Percentiles rank a stretch among this genome's conserved stretches.
These are phyloP conservation scores for Neckera pumila DNA, from an alignment of 225 moss, liverwort and hornwort genomes.

Conservation along the genomic window DNA sequence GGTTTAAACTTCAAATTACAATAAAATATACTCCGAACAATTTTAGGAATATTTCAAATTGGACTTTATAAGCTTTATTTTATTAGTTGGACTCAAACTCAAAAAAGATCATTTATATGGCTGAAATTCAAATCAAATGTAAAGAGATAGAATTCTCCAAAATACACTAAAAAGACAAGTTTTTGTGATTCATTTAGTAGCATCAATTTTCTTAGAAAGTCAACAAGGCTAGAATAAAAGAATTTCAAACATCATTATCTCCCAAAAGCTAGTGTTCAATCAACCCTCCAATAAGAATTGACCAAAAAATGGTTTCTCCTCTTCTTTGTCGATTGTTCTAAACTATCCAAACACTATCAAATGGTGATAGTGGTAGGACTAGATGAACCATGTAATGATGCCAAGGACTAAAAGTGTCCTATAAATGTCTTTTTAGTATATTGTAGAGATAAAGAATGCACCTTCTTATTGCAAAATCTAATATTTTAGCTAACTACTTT, in stretches of 20 bases:
- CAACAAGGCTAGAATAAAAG: background rate
- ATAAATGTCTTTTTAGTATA: no score
- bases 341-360: background rate
- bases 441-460: background rate
- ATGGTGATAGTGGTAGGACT: background rate
- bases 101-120: background rate
- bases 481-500: background rate
- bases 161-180: background rate
- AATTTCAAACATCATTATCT: background rate
- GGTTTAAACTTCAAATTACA: background rate
- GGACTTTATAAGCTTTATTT: no score
- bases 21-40: background rate
- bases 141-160: no score
- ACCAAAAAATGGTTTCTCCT: background rate
- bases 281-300: background rate
- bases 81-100: fast-evolving
- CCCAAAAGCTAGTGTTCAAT: background rate
- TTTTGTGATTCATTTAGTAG: background rate
- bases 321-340: background rate
- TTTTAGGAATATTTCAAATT: background rate
- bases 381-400: fast-evolving
- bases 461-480: no score
- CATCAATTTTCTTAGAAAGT: background rate
- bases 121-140: no score
- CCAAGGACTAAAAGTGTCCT: no score